These are phyloP conservation scores for Bacidia gigantensis DNA, from an alignment of 495 filamentous ascomycete species.

Conservation along the genomic window DNA sequence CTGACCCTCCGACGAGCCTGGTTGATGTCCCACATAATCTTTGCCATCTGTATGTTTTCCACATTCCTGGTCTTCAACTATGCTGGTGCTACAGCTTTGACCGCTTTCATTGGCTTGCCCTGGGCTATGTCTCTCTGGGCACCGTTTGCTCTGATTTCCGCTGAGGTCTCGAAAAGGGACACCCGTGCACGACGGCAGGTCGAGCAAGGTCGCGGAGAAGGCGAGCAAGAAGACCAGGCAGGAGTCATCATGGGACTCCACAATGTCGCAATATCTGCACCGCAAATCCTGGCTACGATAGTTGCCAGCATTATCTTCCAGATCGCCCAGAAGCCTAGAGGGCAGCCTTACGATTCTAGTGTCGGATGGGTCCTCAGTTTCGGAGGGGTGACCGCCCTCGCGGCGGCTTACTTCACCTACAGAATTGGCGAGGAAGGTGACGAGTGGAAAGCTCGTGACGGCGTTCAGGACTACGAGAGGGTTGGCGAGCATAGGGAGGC, in stretches of 20 bases:
- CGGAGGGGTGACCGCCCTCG: conserved; percentile 61
- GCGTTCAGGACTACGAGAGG: neutral
- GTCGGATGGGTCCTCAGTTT: conserved; percentile 73
- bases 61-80: conserved; percentile 62
- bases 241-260: conserved; percentile 83
- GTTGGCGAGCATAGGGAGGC: neutral
- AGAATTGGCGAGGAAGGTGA: conserved; percentile 28
- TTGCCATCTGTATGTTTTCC: conserved; percentile 61
- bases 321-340: conserved; percentile 67
- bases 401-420: conserved; percentile 55
- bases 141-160: conserved; percentile 80
- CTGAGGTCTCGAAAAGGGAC: conserved; percentile 70
- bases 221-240: conserved; percentile 48
- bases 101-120: conserved; percentile 66
- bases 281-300: conserved; percentile 77
- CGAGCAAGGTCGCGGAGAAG: conserved; percentile 20
- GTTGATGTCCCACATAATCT: conserved; percentile 68
- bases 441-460: neutral
- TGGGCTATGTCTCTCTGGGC: conserved; percentile 89
- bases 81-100: conserved; percentile 53
- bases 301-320: conserved; percentile 70
- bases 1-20: conserved; percentile 78
- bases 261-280: conserved; percentile 79
- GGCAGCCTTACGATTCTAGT: conserved; percentile 67
- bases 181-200: conserved; percentile 34